phyloP scores from a whole-genome alignment of 208 protist genomes.

The Acanthamoeba sp. region DNA sequence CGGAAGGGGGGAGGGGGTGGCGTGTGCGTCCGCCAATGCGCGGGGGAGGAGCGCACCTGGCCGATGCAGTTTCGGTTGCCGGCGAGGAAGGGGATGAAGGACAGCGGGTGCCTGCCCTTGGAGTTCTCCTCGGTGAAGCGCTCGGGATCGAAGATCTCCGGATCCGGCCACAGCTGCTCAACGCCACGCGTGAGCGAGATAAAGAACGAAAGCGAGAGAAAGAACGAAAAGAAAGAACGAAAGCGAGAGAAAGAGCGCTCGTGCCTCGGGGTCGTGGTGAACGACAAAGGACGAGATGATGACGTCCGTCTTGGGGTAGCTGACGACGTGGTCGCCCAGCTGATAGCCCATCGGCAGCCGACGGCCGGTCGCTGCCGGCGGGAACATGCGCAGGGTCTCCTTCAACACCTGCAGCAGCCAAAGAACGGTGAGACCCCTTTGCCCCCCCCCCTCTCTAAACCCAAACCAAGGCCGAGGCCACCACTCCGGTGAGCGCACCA shows the following conservation, averaged over 20 bases:
- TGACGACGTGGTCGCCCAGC: constrained; percentile 52
- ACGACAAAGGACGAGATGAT: constrained; percentile 69
- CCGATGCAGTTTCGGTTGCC: constrained; percentile 77
- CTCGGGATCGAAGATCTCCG: constrained; percentile 76
- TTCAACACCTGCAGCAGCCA: constrained; percentile 57
- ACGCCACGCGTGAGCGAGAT: no score
- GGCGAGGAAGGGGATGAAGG: constrained; percentile 79
- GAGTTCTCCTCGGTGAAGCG: constrained; percentile 68
- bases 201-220: no score
- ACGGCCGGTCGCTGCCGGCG: constrained; percentile 45
- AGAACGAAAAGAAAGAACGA: no score
- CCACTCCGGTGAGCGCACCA: neutral
- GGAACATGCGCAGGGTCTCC: constrained; percentile 68
- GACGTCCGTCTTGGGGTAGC: constrained; percentile 45
- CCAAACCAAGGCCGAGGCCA: no score
- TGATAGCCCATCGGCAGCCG: constrained; percentile 40
- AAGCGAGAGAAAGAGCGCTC: no score
- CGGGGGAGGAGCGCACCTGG: neutral
- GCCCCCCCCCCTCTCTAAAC: no score
- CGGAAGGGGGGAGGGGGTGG: no score
- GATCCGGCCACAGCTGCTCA: constrained; percentile 37
- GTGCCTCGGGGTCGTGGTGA: constrained; percentile 51
- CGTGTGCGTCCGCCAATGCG: neutral
- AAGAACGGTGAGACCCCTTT: neutral
- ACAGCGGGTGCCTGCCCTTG: constrained; percentile 66